Base-by-base conservation (phyloP, 768 basidiomycete species). In the Kwoniella bestiolae region DNA sequence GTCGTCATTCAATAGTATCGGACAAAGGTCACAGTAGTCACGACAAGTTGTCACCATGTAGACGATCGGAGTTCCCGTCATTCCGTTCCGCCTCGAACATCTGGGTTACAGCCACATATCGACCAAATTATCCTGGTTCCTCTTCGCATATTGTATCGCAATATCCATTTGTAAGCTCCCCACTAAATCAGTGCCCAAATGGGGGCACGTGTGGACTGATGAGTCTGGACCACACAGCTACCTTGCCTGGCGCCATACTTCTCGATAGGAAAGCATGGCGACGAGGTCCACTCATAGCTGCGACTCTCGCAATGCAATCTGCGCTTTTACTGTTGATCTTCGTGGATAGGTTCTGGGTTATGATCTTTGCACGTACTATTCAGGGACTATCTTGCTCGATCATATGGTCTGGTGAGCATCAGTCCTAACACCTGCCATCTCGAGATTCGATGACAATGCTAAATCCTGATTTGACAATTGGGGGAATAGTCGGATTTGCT, bases 61-160 rank as follows among this genome's bases (percentile, higher is more conserved):
- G 69, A 67, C 59, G 18, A 66, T 70, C 9, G 66, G 67, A 3
- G 66, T 73, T 2, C 71, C 71, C 5, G 60, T 73, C 34, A 29
- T 73, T 41, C 71, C 71, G 21, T 73, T 61, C 26, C 58, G 71
- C 8, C 59, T 71, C 2, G 32, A 70, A 46, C 59, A 58, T 5
- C 60, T 67, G 6, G 69, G 67, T 18, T 70, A 70, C 25, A 28
- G 25, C 5, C 50, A 69, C 29, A 58, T 73, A 23, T 62, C 68
- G 1, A 41, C 58, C 5, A 41, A 55, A 18, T 45, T 55, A 18
- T 67, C 68, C 0, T 67, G 60, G 63, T 44, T 67, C 9, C 57
- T 70, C 28, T 41, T 73, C 6, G 55, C 68, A 32, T 73, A 68
- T 29, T 59, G 60, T 18, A 34, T 58, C 2, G 66, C 60, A 1